These are phyloP conservation scores for Xylariaceae sp. DNA, from an alignment of 2,329 filamentous ascomycete species.

Conservation along the genomic window DNA sequence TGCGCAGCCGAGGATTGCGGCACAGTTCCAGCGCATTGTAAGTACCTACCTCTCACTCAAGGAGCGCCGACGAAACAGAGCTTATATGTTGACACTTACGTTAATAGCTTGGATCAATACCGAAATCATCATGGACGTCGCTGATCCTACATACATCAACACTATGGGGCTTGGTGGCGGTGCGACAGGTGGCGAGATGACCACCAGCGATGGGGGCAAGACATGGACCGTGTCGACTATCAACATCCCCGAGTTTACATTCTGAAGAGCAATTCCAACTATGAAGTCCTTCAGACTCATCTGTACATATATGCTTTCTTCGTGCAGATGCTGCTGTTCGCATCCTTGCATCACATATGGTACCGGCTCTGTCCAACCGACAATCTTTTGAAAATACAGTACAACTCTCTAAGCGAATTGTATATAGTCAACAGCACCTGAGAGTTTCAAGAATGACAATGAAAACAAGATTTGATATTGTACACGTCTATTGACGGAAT, in stretches of 20 bases:
- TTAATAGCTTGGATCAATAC: constrained; percentile 37
- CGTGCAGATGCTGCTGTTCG: neutral
- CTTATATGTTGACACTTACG: neutral
- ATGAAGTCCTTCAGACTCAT: neutral
- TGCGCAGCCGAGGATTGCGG: constrained; percentile 38
- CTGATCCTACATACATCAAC: constrained; percentile 36
- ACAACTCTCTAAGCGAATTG: too few relatives aligned
- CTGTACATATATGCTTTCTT: neutral
- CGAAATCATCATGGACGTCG: constrained; percentile 26
- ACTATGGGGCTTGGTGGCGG: constrained; percentile 35
- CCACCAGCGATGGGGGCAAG: constrained; percentile 37
- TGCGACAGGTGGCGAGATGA: constrained; percentile 36
- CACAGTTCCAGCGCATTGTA: constrained; percentile 36
- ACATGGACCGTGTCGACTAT: constrained; percentile 41
- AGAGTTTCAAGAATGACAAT: too few relatives aligned
- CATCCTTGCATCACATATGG: too few relatives aligned
- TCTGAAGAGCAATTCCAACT: neutral
- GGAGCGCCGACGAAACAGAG: neutral
- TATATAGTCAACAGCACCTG: too few relatives aligned
- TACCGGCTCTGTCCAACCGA: too few relatives aligned
- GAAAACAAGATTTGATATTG: too few relatives aligned
- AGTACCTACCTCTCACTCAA: constrained; percentile 5
- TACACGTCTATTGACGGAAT: too few relatives aligned
- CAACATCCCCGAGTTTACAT: constrained; percentile 28
- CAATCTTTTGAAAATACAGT: too few relatives aligned